Evolutionary conservation across 495 filamentous ascomycete species (phyloP), one percentile per base, ranked within the genome.

Genomic region (Penicillium cosmopolitanum): DNA sequence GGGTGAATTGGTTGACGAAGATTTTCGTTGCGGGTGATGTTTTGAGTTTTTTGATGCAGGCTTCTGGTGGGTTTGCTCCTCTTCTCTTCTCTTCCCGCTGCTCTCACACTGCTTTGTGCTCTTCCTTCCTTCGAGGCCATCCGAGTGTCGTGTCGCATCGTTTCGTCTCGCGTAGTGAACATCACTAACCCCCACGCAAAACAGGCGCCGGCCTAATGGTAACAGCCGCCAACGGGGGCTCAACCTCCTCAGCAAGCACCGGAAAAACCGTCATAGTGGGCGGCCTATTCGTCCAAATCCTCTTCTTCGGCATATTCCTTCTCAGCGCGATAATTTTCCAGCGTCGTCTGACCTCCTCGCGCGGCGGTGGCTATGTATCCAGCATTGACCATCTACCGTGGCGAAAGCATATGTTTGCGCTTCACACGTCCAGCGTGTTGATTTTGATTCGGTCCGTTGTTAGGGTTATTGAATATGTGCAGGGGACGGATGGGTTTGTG

Each of bases 391-490:
- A 31, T 1, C 55, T 75, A 6, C 71, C 74, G 6, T 90, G 87
- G 87, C 54, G 66, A 61, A 78, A 75, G 55, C 74, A 83, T 57
- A 59, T 88, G 40, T 58, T 70, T 28, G 71, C 80, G 36, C 74
- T 89, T 9, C 87, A 89, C 63, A 60, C 53, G 5, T 74, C 76
- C 10, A 82, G 77, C 54, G 66, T 65, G 3, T 67, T 89, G 16
- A 87, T 90, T 56, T 59, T 91, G 51, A 66, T 89, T 11, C 78
- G 88, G n/a, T 83, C 75, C 18, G 61, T 88, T 31, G 86, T 89
- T 65, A 77, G 87, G 42, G 76, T 86, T 21, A 67, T 86, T 4
- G 88, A 92, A 70, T 90, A 86, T 64, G 33, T 79, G 0, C 74
- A 84, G 72, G 87, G 87, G 0, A 65, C 77, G 18, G 71, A 75